Percentiles rank a stretch among this genome's conserved stretches.
phyloP scores from a whole-genome alignment of 208 protist species.

The Vickermania ingenoplastis region DNA sequence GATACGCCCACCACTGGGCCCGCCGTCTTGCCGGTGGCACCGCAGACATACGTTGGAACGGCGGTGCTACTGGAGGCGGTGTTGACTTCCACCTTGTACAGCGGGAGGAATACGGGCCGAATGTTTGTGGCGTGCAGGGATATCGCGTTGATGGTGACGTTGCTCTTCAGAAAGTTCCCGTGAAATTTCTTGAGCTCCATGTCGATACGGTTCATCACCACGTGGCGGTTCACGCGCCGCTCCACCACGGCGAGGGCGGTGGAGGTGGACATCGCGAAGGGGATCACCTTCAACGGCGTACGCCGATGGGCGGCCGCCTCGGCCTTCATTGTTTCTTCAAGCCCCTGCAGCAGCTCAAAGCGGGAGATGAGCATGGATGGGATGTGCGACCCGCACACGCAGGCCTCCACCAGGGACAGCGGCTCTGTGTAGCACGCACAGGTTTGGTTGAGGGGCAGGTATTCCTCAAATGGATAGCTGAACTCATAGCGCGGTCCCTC shows the following conservation, averaged over 20 bases:
- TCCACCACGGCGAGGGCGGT: conserved; percentile 74
- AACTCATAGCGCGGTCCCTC: conserved; percentile 80
- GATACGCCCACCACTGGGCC: conserved; percentile 61
- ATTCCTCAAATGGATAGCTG: conserved; percentile 81
- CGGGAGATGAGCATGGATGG: conserved; percentile 85
- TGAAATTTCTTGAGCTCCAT: conserved; percentile 81
- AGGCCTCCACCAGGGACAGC: conserved; percentile 50
- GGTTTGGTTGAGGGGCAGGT: conserved; percentile 70
- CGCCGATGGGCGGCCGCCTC: not conserved
- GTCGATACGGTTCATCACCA: conserved; percentile 63
- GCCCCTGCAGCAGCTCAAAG: conserved; percentile 72
- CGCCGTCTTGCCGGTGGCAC: conserved; percentile 76
- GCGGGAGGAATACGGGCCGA: conserved; percentile 76
- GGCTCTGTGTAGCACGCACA: conserved; percentile 79
- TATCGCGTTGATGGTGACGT: conserved; percentile 54
- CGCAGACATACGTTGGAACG: conserved; percentile 69
- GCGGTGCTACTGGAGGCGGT: conserved; percentile 34
- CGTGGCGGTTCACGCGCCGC: conserved; percentile 44
- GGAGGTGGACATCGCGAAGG: conserved; percentile 82
- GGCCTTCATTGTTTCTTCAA: conserved; percentile 20
- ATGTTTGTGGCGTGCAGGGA: conserved; percentile 48
- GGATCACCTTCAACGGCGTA: conserved; percentile 50
- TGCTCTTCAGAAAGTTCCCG: conserved; percentile 73
- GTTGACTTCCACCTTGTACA: conserved; percentile 61
- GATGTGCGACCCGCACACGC: conserved; percentile 65